Evolutionary conservation across 768 basidiomycete species (phyloP).

Genomic region (Phylloporus sp.): DNA sequence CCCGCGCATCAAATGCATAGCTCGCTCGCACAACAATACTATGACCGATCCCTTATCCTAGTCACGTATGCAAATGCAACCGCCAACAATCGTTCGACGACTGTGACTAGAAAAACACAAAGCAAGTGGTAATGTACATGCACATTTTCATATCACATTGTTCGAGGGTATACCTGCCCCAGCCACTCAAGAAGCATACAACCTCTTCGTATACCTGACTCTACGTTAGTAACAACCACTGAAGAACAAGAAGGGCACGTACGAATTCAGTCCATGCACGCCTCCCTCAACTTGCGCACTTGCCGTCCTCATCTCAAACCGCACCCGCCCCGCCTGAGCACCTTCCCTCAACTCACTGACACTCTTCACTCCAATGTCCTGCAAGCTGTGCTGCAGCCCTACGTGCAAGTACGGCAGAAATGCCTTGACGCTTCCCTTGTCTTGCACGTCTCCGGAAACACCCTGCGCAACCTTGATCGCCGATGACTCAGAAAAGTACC

Average conservation of each 20-base stretch:
- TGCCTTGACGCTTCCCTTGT: constrained; percentile 92
- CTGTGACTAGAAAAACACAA: too few relatives aligned
- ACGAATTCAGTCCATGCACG: constrained; percentile 94
- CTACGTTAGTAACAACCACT: constrained; percentile 2
- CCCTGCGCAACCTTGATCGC: constrained; percentile 96
- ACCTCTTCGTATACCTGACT: constrained; percentile 53
- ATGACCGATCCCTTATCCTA: too few relatives aligned
- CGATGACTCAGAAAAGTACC: constrained; percentile 57
- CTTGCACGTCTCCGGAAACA: constrained; percentile 94
- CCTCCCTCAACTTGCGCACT: constrained; percentile 95
- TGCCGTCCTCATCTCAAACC: constrained; percentile 92
- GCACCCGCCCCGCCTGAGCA: constrained; percentile 61
- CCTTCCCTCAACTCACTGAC: constrained; percentile 63
- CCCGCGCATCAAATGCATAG: too few relatives aligned
- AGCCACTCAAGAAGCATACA: constrained; percentile 42
- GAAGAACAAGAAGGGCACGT: constrained; percentile 36
- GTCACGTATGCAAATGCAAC: too few relatives aligned
- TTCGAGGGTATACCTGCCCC: neutral
- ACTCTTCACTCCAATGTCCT: constrained; percentile 82
- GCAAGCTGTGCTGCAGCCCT: constrained; percentile 89
- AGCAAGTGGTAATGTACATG: too few relatives aligned
- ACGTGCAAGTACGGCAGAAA: constrained; percentile 84
- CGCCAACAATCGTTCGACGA: too few relatives aligned
- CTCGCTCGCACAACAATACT: too few relatives aligned
- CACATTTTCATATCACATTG: too few relatives aligned